Evolutionary conservation across 129 eudicot species (phyloP).

Genomic region (Erigeron canadensis): DNA sequence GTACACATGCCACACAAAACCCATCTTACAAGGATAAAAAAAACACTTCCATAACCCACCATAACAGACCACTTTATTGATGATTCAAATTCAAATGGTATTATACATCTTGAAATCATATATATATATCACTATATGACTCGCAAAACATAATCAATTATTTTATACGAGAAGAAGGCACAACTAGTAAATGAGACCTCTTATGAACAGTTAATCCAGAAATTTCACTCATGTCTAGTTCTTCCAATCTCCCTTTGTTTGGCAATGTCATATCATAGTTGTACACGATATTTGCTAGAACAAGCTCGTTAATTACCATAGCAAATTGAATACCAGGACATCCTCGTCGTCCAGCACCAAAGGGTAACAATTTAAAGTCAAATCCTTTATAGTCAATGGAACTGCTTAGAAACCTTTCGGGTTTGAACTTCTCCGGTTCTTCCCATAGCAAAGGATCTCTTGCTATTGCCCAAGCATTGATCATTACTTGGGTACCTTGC

Average conservation of each 20-base stretch:
- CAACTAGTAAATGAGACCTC: constrained; percentile 36
- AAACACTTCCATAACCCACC: too few relatives aligned
- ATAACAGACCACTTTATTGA: too few relatives aligned
- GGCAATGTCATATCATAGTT: constrained; percentile 46
- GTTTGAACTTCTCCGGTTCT: constrained; percentile 30
- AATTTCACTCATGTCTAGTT: constrained; percentile 47
- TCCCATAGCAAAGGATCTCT: constrained; percentile 34
- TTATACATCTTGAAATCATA: neutral
- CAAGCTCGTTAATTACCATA: constrained; percentile 36
- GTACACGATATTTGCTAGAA: constrained; percentile 45
- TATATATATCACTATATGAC: neutral
- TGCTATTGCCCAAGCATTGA: constrained; percentile 40
- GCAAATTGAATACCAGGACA: constrained; percentile 62
- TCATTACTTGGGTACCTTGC: constrained; percentile 31
- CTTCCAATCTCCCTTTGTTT: constrained; percentile 22
- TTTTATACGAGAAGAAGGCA: constrained; percentile 20
- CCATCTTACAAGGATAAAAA: too few relatives aligned
- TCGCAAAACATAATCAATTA: neutral
- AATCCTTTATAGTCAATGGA: constrained; percentile 36
- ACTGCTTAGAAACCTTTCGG: constrained; percentile 38
- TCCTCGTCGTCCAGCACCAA: constrained; percentile 46
- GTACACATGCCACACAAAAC: too few relatives aligned
- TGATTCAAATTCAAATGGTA: neutral
- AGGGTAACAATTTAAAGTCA: constrained; percentile 37
- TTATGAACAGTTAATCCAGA: constrained; percentile 35